Percentiles rank a stretch among this genome's conserved stretches.
phyloP scores from a whole-genome alignment of 148 eudicot species.

The Simmondsia chinensis region DNA sequence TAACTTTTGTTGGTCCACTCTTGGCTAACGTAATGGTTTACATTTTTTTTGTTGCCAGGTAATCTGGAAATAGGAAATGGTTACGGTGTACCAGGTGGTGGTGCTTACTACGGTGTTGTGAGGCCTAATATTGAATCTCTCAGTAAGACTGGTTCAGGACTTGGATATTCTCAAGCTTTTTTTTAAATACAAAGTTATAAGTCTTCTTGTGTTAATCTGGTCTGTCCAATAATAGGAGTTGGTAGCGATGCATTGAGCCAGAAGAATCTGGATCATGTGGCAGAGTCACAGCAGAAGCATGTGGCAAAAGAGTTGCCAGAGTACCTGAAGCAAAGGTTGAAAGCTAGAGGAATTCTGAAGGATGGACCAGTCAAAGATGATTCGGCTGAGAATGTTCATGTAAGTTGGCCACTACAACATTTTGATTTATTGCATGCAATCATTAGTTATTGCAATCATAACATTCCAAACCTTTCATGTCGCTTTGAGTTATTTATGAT shows the following conservation, averaged over 20 bases:
- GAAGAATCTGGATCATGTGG: conserved; percentile 20
- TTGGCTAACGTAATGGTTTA: too few species aligned
- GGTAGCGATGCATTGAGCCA: conserved; percentile 26
- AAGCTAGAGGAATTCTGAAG: conserved; percentile 83
- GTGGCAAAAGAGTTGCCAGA: conserved; percentile 62
- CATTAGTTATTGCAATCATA: too few species aligned
- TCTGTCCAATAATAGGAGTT: conserved; percentile 25
- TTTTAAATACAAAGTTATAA: conserved; percentile 1
- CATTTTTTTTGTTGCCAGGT: conserved; percentile 27
- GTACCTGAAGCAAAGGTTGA: conserved; percentile 74
- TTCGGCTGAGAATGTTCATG: conserved; percentile 20
- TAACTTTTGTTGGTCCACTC: too few species aligned
- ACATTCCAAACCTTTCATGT: too few species aligned
- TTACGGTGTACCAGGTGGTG: conserved; percentile 98
- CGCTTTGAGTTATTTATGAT: too few species aligned
- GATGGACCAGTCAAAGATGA: conserved; percentile 30
- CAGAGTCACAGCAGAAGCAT: conserved; percentile 33
- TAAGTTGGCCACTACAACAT: conserved; percentile 20
- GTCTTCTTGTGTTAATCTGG: conserved; percentile 3
- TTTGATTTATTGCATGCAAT: neutral
- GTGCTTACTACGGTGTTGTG: conserved; percentile 59
- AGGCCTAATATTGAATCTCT: conserved; percentile 12
- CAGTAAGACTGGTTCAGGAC: conserved; percentile 22
- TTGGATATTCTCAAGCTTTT: neutral
- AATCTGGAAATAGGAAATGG: conserved; percentile 96